Percentiles rank a stretch among this genome's conserved stretches.
phyloP scores from a whole-genome alignment of 805 yeast species.

The Wickerhamiella vanderwaltii region DNA sequence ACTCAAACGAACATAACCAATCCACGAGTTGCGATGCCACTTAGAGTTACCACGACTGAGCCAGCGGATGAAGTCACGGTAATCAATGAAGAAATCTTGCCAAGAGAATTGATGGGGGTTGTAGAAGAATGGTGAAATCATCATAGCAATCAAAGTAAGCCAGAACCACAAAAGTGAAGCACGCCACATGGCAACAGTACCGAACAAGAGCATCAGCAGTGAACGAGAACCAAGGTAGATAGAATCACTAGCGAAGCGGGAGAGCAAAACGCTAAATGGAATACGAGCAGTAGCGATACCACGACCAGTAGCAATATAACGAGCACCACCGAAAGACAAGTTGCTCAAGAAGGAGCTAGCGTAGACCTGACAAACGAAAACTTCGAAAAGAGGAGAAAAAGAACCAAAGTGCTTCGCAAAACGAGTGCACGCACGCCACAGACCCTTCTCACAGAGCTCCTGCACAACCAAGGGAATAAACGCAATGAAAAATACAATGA shows the following conservation, averaged over 20 bases:
- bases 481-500: conserved; percentile 85
- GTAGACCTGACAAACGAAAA: conserved; percentile 87
- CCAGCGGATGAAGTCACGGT: conserved; percentile 88
- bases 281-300: conserved; percentile 82
- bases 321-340: conserved; percentile 81
- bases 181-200: conserved; percentile 80
- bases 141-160: conserved; percentile 78
- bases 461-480: conserved; percentile 80
- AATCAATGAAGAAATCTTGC: conserved; percentile 92
- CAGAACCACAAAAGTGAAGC: conserved; percentile 94
- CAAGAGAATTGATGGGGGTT: conserved; percentile 97
- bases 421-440: conserved; percentile 59
- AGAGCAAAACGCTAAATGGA: conserved; percentile 58
- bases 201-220: conserved; percentile 58
- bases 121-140: conserved; percentile 86
- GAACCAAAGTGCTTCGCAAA: conserved; percentile 67
- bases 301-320: conserved; percentile 84
- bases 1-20: conserved; percentile 54
- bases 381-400: conserved; percentile 84
- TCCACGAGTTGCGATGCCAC: conserved; percentile 68
- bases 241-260: conserved; percentile 64
- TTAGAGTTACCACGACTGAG: conserved; percentile 63
- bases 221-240: conserved; percentile 68
- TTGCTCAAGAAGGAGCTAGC: conserved; percentile 66
- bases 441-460: conserved; percentile 77